Evolutionary conservation across 2,329 filamentous ascomycete genomes (phyloP).

Genomic region (Endoconidiophora polonica): DNA sequence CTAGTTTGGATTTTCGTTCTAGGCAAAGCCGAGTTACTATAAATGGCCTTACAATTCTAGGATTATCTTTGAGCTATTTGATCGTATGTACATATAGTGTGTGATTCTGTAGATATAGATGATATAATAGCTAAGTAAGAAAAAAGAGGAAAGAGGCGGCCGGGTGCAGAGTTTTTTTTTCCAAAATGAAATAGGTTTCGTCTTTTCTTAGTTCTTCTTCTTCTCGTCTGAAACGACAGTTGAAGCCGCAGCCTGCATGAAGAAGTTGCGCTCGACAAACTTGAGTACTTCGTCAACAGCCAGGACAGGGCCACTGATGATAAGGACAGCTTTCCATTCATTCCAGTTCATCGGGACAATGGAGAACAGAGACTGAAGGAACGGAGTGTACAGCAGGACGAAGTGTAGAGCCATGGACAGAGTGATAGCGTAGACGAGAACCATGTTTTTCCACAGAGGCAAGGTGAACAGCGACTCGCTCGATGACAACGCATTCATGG

Average conservation of each 20-base stretch:
- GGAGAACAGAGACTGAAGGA: constrained; percentile 76
- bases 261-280: constrained; percentile 51
- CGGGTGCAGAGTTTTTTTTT: no score
- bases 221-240: constrained; percentile 31
- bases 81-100: no score
- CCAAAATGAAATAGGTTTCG: no score
- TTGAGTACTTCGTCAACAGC: constrained; percentile 76
- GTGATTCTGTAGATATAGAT: no score
- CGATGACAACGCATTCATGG: constrained; percentile 92
- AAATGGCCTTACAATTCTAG: no score
- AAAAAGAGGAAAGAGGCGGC: no score
- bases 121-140: no score
- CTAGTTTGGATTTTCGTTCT: no score
- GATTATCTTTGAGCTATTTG: no score
- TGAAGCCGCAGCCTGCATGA: constrained; percentile 32
- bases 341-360: constrained; percentile 71
- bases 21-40: no score
- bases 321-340: constrained; percentile 85
- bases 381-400: constrained; percentile 76
- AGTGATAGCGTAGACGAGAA: constrained; percentile 85
- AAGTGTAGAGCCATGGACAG: constrained; percentile 94
- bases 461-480: constrained; percentile 87
- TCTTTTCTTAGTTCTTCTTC: constrained; percentile 18
- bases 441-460: constrained; percentile 96
- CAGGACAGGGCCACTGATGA: constrained; percentile 81